Conservation (phyloP, 2,329 filamentous ascomycete genomes). For the Trichoderma aggressivum region DNA sequence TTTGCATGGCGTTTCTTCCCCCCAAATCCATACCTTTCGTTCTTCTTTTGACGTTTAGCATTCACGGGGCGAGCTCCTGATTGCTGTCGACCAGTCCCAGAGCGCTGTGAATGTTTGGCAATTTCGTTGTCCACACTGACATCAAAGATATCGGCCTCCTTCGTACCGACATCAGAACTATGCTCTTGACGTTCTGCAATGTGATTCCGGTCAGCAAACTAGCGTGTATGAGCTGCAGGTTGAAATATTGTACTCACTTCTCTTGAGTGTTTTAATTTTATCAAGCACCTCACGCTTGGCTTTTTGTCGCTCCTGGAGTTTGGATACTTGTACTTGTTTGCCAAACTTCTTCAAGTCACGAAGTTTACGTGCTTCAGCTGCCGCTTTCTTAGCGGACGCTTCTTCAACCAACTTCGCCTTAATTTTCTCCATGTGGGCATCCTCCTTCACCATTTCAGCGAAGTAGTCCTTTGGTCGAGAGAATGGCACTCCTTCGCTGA, state of each 20-base stretch:
- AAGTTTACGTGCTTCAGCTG: constrained; percentile 85
- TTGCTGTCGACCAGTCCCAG: constrained; percentile 38
- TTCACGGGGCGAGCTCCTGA: constrained; percentile 41
- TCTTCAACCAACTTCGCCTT: constrained; percentile 91
- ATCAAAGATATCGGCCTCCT: constrained; percentile 87
- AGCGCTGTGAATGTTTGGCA: constrained; percentile 36
- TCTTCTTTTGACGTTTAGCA: constrained; percentile 85
- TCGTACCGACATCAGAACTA: constrained; percentile 57
- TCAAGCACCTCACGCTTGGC: constrained; percentile 90
- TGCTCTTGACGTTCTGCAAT: constrained; percentile 77
- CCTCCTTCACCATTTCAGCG: constrained; percentile 97
- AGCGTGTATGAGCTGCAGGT: background rate
- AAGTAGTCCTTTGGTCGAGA: constrained; percentile 92
- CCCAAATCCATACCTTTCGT: constrained; percentile 91
- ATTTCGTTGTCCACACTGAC: constrained; percentile 74
- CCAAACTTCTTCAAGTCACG: constrained; percentile 98
- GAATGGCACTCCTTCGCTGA: constrained; percentile 81
- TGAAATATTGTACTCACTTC: constrained; percentile 63
- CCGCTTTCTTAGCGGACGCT: constrained; percentile 86
- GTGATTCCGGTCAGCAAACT: constrained; percentile 14
- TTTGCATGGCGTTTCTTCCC: constrained; percentile 92
- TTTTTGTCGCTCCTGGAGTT: constrained; percentile 90
- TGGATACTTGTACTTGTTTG: constrained; percentile 95
- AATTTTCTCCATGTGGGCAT: constrained; percentile 97
- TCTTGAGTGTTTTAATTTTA: constrained; percentile 91